Base-by-base conservation (phyloP, 2,329 filamentous ascomycete genomes). In the Epichloe coenophiala region DNA sequence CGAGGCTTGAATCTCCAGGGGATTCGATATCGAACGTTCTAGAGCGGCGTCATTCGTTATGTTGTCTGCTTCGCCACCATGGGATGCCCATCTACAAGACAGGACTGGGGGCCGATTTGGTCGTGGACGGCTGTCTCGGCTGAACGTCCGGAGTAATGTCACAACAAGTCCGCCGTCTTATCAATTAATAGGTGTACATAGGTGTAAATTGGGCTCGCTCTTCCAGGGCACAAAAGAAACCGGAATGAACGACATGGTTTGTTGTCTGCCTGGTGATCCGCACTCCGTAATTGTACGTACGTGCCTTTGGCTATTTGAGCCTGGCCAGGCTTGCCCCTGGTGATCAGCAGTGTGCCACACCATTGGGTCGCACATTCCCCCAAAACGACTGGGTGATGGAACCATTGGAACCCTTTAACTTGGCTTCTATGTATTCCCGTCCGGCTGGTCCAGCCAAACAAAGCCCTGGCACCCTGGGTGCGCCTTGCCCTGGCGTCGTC, bases 391-490 rank as follows among this genome's bases (percentile, higher is more conserved):
- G 45, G 13, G 17, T 21, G 33, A 46, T 37, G 21, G 33, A 46
- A 36, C 45, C 36, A 46, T 37, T 21, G 17, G 21, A 17, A 42
- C n/a, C 27, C 38, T 35, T 31, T 6, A 36, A 40, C 39, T 23
- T 48, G 47, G 40, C 40, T 42, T 36, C 35, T 48, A 17, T n/a
- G n/a, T n/a, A n/a, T 42, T 48, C 27, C 47, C 47, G 47, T 33
- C 47, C 13, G 21, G 47, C 47, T 23, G 47, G 47, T 48, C 38
- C 27, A 31, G 37, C 39, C 38, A 36, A 36, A 48, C 47, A 42
- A 35, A 43, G 17, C 23, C 19, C n/a, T 48, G 17, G 2, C 38
- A 21, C 13, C 23, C n/a, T 27, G 23, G 7, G 23, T 7, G n/a
- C 47, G 19, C 27, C 7, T 5, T 23, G 12, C 38, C 38, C 37